Percentiles rank a stretch among this genome's conserved stretches.
phyloP scores from a whole-genome alignment of 768 basidiomycete species.

The Pleurotus sapidus region DNA sequence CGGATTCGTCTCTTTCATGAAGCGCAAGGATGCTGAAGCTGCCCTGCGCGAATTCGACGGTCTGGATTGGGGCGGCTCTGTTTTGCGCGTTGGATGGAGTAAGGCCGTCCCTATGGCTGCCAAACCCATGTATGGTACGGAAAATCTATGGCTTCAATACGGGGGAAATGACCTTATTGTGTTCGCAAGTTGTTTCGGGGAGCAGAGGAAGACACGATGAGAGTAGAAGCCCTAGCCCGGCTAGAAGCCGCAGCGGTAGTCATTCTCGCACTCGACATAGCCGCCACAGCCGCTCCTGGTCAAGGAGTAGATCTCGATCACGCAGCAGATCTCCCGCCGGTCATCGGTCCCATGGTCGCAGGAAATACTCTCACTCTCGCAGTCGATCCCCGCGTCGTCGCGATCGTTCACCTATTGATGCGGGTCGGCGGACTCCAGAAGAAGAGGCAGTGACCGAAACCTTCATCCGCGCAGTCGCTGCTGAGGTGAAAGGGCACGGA shows the following conservation, averaged over 20 bases:
- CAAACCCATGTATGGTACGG: slow-evolving; percentile 77
- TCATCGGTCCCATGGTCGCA: slow-evolving; percentile 30
- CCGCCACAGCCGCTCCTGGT: slow-evolving; percentile 50
- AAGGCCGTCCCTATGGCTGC: slow-evolving; percentile 89
- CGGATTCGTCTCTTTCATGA: slow-evolving; percentile 98
- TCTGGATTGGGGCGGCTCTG: slow-evolving; percentile 89
- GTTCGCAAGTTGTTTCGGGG: slow-evolving; percentile 10
- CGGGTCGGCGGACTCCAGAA: slow-evolving; percentile 44
- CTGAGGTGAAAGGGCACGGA: slow-evolving; percentile 81
- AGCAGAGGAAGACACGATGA: slow-evolving; percentile 18
- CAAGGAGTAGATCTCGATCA: slow-evolving; percentile 37
- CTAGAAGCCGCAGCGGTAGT: slow-evolving; percentile 36
- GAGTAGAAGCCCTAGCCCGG: slow-evolving; percentile 39
- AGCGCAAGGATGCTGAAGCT: slow-evolving; percentile 83
- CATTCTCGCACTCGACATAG: slow-evolving; percentile 33
- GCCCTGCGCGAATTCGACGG: slow-evolving; percentile 92
- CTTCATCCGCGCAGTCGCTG: slow-evolving; percentile 86
- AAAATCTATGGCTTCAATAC: neutral
- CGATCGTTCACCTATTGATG: slow-evolving; percentile 43
- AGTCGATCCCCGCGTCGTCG: slow-evolving; percentile 48
- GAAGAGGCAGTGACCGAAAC: slow-evolving; percentile 74
- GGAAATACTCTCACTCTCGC: slow-evolving; percentile 31
- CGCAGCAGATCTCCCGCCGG: slow-evolving; percentile 42
- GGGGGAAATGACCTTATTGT: neutral
- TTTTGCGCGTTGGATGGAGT: slow-evolving; percentile 93